Conservation (phyloP, 2,329 filamentous ascomycete genomes). For the Colletotrichum camelliae region DNA sequence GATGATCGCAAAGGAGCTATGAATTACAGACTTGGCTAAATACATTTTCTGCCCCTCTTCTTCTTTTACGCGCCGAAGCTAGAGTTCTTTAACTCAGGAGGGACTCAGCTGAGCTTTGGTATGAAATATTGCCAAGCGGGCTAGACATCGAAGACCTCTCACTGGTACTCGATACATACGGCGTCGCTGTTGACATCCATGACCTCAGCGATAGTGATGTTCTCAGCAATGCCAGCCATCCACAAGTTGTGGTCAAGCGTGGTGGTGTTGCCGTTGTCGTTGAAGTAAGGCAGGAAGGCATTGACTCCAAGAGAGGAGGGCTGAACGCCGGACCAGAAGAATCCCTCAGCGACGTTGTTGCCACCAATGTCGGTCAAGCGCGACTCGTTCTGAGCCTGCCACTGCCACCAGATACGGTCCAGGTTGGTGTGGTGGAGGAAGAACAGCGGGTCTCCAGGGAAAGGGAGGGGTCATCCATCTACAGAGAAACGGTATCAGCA, state of each 20-base stretch:
- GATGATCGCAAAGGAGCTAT: fast-evolving
- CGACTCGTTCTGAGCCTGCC: conserved; percentile 17
- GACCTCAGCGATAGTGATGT: conserved; percentile 11
- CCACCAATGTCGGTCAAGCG: conserved; percentile 8
- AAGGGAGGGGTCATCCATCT: conserved; percentile 13
- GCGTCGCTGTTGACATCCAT: conserved; percentile 12
- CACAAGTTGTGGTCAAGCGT: conserved; percentile 6
- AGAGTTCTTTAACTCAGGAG: fast-evolving
- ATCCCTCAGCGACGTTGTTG: background rate
- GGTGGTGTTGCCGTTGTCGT: conserved; percentile 3
- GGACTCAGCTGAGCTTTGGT: fast-evolving
- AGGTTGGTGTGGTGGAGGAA: conserved; percentile 11
- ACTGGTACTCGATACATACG: conserved; percentile 3
- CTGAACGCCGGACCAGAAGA: background rate
- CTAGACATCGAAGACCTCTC: background rate
- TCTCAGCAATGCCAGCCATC: conserved; percentile 4
- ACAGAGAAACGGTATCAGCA: background rate
- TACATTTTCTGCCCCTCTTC: background rate
- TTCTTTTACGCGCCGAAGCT: background rate
- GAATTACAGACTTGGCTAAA: background rate
- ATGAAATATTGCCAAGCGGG: fast-evolving
- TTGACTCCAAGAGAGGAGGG: background rate
- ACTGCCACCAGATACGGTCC: conserved; percentile 7
- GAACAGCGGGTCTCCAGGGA: conserved; percentile 10
- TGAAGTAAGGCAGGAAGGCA: conserved; percentile 8